These are phyloP conservation scores for Coprinopsis strossmayeri DNA, from an alignment of 768 basidiomycete genomes.

Conservation along the genomic window DNA sequence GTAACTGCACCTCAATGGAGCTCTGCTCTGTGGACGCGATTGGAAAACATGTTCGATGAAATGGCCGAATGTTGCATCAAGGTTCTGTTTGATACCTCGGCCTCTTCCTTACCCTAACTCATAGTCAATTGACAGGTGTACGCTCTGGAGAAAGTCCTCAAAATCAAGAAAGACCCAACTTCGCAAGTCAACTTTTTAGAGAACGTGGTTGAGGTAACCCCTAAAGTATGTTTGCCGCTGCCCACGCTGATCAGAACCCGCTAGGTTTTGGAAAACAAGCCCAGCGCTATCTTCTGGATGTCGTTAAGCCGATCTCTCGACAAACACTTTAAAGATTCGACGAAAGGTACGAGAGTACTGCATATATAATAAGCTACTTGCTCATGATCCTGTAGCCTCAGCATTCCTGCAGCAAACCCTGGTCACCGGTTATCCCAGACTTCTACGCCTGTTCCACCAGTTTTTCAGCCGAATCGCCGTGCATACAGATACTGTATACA, in stretches of 20 bases:
- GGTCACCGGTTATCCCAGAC: conserved; percentile 76
- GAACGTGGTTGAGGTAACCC: conserved; percentile 80
- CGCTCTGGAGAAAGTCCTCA: conserved; percentile 89
- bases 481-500: conserved; percentile 92
- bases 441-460: conserved; percentile 90
- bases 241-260: background rate
- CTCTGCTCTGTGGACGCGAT: conserved; percentile 69
- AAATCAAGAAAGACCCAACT: conserved; percentile 76
- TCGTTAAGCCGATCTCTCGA: conserved; percentile 77
- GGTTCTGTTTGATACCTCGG: conserved; percentile 28
- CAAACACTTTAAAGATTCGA: conserved; percentile 71
- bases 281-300: conserved; percentile 89
- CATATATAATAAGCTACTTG: background rate
- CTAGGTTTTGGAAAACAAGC: conserved; percentile 83
- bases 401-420: conserved; percentile 89
- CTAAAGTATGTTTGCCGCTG: background rate
- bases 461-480: conserved; percentile 95
- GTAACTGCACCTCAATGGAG: conserved; percentile 84
- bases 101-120: background rate
- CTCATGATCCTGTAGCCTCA: conserved; percentile 50
- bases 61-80: conserved; percentile 91
- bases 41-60: conserved; percentile 82
- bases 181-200: conserved; percentile 81
- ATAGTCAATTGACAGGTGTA: conserved; percentile 57
- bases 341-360: conserved; percentile 49